These are phyloP conservation scores for Globisporangium nunn DNA, from an alignment of 352 stramenopile genomes.

Conservation along the genomic window DNA sequence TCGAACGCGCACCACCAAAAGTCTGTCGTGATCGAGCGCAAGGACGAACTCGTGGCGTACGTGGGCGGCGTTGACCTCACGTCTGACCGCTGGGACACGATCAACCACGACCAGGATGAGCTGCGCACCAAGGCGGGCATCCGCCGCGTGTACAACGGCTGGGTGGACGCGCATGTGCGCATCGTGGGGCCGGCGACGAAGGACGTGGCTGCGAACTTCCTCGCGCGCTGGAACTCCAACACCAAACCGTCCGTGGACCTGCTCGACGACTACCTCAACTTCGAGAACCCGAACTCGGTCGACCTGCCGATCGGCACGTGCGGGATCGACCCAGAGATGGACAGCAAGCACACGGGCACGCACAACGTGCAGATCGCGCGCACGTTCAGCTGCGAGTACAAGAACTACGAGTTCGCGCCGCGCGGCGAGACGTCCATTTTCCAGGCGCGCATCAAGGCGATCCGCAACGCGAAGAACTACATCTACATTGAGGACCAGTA, in stretches of 20 bases:
- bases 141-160: constrained; percentile 31
- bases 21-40: constrained; percentile 16
- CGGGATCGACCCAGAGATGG: constrained; percentile 5
- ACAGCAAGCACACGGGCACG: constrained; percentile 2
- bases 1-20: constrained; percentile 47
- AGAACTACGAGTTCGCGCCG: constrained; percentile 47
- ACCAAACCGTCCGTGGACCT: constrained; percentile 15
- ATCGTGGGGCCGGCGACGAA: constrained; percentile 35
- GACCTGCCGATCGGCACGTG: constrained; percentile 8
- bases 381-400: constrained; percentile 50
- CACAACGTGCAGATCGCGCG: constrained; percentile 48
- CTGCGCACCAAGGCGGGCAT: constrained; percentile 25
- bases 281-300: constrained; percentile 28
- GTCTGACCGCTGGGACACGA: constrained; percentile 53
- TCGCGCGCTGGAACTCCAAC: constrained; percentile 43
- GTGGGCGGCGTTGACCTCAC: constrained; percentile 46
- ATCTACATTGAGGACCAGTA: constrained; percentile 72
- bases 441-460: constrained; percentile 39
- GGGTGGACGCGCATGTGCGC: constrained; percentile 39
- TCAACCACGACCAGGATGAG: constrained; percentile 32
- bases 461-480: constrained; percentile 47
- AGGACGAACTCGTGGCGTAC: constrained; percentile 22
- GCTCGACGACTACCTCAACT: constrained; percentile 30
- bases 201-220: constrained; percentile 48
- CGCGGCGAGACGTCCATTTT: constrained; percentile 40